A percentile compares a stretch with the other conserved stretches of the same genome.
Evolutionary conservation across 768 basidiomycete genomes (phyloP).

Genomic region (Kockovaella imperatae): DNA sequence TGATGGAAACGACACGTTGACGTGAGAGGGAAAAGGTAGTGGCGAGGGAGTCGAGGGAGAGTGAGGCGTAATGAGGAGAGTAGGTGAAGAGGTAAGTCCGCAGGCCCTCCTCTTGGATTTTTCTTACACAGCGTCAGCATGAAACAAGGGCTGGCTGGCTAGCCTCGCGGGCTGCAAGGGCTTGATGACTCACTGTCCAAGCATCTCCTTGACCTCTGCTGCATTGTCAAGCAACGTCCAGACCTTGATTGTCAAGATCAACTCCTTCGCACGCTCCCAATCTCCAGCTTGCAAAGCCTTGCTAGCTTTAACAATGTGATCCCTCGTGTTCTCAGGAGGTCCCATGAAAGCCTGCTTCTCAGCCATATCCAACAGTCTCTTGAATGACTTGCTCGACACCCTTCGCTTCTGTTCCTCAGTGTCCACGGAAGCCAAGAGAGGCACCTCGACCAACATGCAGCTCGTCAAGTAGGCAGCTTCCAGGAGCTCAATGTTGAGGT

Average conservation of each 20-base stretch:
- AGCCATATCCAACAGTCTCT: constrained; percentile 87
- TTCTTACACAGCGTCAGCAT: constrained; percentile 50
- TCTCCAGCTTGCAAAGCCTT: constrained; percentile 93
- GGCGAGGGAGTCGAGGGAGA: constrained; percentile 79
- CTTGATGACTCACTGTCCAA: constrained; percentile 59
- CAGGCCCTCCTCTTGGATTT: constrained; percentile 95
- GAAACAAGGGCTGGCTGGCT: neutral
- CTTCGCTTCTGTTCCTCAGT: constrained; percentile 90
- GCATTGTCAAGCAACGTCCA: constrained; percentile 95
- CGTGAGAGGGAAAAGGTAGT: constrained; percentile 77
- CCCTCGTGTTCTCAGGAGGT: constrained; percentile 94
- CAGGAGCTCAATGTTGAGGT: constrained; percentile 94
- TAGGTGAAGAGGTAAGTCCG: constrained; percentile 98
- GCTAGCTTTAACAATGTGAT: constrained; percentile 98
- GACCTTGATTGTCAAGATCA: constrained; percentile 92
- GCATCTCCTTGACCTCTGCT: constrained; percentile 81
- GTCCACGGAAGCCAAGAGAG: constrained; percentile 85
- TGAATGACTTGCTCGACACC: constrained; percentile 91
- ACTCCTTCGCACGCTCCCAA: constrained; percentile 90
- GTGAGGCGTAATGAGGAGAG: constrained; percentile 81
- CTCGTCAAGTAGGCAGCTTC: constrained; percentile 97
- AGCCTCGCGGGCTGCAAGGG: neutral
- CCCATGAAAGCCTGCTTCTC: constrained; percentile 97
- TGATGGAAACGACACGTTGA: constrained; percentile 75
- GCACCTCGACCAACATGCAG: constrained; percentile 98